Evolutionary conservation across 176 grass and related monocot species (phyloP), one percentile per base, ranked within the genome.

Genomic region (Bolboschoenus planiculmis): DNA sequence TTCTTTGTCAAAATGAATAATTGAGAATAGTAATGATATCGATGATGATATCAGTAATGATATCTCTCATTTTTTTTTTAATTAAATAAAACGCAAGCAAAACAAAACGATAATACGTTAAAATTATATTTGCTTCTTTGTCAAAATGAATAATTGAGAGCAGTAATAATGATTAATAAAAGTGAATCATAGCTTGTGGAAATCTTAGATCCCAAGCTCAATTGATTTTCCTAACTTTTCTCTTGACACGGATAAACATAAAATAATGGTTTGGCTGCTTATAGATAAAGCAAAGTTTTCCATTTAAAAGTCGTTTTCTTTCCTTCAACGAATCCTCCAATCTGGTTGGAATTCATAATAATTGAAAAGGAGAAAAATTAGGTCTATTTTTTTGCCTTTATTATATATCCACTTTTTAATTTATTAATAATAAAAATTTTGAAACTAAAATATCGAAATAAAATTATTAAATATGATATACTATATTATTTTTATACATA

Each of bases 231-330:
- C 35, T 43, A 47, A 5, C 78, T 40, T 81, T 81, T 10, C 3
- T 21, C 3, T 82, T 77, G 4, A 60, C 0, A 48, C 63, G 79
- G 34, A 57, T 57, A 81, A 56, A n/a, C n/a, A n/a, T n/a, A n/a
- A 48, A 48, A 48, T 3, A 53, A 61, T 57, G 57, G 76, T 79
- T 79, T 79, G 36, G 50, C 35, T 46, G 79, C 79, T 81, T 81
- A 47, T 62, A 46, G 1, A 81, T 29, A 81, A 81, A 63, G 79
- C 79, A 81, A 81, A 27, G 36, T 81, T 81, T 56, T 57, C 47
- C 77, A 56, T 23, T 63, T 6, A n/a, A n/a, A n/a, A 61, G 36
- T 81, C 5, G 35, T 62, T 44, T 65, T 20, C 36, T 81, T 81
- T 65, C 57, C 56, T 65, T 81, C 15, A 81, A 81, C 33, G 33